phyloP scores from a whole-genome alignment of 768 basidiomycete genomes.

The Obba rivulosa region DNA sequence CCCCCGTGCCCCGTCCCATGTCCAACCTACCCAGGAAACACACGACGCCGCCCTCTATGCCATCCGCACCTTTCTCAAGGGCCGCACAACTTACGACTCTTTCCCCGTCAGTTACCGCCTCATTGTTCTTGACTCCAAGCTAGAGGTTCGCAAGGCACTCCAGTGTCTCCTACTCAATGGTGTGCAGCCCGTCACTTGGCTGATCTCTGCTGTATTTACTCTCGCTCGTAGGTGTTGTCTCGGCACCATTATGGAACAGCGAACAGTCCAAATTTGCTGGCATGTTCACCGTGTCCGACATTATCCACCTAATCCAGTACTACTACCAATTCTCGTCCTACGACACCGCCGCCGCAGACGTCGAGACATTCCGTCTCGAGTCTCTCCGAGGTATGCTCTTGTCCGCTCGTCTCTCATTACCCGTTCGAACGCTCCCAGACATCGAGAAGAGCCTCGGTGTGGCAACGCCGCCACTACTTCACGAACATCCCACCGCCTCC shows the following conservation, averaged over 20 bases:
- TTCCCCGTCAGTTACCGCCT: conserved; percentile 96
- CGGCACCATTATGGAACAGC: conserved; percentile 97
- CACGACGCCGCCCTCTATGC: conserved; percentile 63
- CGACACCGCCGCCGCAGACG: conserved; percentile 83
- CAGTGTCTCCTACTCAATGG: conserved; percentile 83
- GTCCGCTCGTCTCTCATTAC: conserved; percentile 1
- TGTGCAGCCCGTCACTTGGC: conserved; percentile 19
- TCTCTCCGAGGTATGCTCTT: conserved; percentile 70
- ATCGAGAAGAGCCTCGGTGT: conserved; percentile 93
- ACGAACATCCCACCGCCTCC: conserved; percentile 82
- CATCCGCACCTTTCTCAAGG: conserved; percentile 80
- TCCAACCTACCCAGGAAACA: conserved; percentile 49
- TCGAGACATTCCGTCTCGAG: conserved; percentile 88
- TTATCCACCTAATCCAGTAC: conserved; percentile 98
- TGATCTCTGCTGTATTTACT: not conserved
- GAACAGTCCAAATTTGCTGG: conserved; percentile 90
- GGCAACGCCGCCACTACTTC: conserved; percentile 83
- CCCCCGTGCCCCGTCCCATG: conserved; percentile 52
- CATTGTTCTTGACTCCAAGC: conserved; percentile 93
- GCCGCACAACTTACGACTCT: conserved; percentile 89
- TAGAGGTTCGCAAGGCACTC: conserved; percentile 93
- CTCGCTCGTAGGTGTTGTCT: conserved; percentile 75
- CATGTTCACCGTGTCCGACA: conserved; percentile 99
- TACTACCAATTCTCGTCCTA: conserved; percentile 85
- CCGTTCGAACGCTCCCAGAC: conserved; percentile 41